phyloP scores from a whole-genome alignment of 257 asterid genomes.

The Penstemon davidsonii region DNA sequence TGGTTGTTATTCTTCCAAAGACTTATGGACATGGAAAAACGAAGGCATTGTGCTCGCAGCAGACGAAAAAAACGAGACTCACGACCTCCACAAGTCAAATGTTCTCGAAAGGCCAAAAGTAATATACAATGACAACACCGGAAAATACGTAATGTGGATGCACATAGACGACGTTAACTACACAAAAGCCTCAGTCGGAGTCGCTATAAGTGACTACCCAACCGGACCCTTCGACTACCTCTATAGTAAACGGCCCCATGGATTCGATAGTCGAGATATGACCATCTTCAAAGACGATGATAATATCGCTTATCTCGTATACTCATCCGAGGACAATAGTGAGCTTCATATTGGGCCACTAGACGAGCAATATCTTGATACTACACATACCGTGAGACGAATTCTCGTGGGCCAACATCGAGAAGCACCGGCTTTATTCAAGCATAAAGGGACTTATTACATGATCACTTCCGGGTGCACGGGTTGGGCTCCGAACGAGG shows the following conservation, averaged over 20 bases:
- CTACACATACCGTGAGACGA: constrained; percentile 49
- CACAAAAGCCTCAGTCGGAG: constrained; percentile 86
- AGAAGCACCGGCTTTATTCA: constrained; percentile 93
- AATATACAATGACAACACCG: constrained; percentile 66
- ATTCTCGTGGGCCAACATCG: constrained; percentile 81
- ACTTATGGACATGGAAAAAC: constrained; percentile 92
- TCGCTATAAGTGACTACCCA: constrained; percentile 72
- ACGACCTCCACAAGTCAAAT: constrained; percentile 77
- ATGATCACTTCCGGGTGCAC: constrained; percentile 98
- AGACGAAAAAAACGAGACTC: constrained; percentile 63
- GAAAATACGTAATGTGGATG: constrained; percentile 95
- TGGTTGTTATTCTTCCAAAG: constrained; percentile 93
- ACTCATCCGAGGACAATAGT: constrained; percentile 91
- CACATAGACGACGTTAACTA: constrained; percentile 87
- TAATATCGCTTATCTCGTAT: constrained; percentile 68
- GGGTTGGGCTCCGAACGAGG: constrained; percentile 98
- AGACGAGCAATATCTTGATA: constrained; percentile 53
- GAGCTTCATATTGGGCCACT: constrained; percentile 90
- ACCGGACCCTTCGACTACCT: constrained; percentile 81
- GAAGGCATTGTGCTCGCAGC: constrained; percentile 94
- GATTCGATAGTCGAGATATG: constrained; percentile 97
- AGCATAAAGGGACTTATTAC: constrained; percentile 77
- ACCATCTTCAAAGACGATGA: constrained; percentile 88
- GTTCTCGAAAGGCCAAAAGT: constrained; percentile 98
- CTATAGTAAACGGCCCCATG: constrained; percentile 81